Evolutionary conservation across 495 filamentous ascomycete species (phyloP), one percentile per base, ranked within the genome.

Genomic region (Rhizodiscina lignyota): DNA sequence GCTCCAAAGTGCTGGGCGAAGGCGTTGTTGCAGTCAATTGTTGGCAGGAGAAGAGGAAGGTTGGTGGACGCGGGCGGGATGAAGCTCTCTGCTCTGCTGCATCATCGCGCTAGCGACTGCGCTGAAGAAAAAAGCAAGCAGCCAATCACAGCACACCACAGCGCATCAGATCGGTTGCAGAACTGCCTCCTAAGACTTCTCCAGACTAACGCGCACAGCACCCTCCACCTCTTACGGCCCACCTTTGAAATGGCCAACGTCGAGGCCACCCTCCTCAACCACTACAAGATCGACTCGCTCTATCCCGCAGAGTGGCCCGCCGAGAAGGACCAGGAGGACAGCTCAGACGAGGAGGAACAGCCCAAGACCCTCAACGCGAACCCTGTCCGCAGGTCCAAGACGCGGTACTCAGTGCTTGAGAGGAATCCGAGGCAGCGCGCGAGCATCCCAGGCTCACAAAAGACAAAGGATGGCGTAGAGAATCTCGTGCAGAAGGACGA

Each of bases 281-380:
- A 93, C 60, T 97, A 96, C 61, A 81, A 85, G 50, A 68, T 97
- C 18, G 64, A 74, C 4, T 79, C 70, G 13, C 67, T 79, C 22
- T 87, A 71, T 50, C 91, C 86, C 12, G 64, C 72, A n/a, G 63
- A 77, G 56, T 96, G 85, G 86, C 86, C 91, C 0, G 62, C 72
- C 15, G 78, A 85, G 47, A 77, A 85, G 47, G 75, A 86, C 43
- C 63, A 74, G 23, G 71, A 66, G 45, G 79, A 85, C 54, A 62
- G 59, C 16, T 74, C 71, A 0, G 80, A 83, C 26, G 74, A 77
- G 38, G 74, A 76, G 30, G 61, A 59, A 5, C 42, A 52, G 2
- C 55, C 66, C 44, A 29, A 34, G 11, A 30, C 38, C 11, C 15
- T 18, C 20, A 41, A 38, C 15, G 43, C 63, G 11, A 37, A 38